Conservation (phyloP, 2,329 filamentous ascomycete genomes). For the Trichoderma oligosporum region DNA sequence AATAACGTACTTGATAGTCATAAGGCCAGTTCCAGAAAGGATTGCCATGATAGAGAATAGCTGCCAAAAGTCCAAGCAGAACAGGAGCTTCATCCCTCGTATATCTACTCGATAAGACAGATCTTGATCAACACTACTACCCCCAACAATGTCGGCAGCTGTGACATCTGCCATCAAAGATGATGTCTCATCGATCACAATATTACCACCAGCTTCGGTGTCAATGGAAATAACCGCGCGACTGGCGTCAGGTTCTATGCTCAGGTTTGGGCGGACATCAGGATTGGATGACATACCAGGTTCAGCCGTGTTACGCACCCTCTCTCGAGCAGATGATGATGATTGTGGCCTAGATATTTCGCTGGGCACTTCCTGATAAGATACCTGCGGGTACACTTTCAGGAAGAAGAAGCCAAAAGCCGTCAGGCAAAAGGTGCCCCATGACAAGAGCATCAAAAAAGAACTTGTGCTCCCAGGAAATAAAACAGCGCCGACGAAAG, state of each 20-base stretch:
- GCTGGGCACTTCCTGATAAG: conserved; percentile 55
- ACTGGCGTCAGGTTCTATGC: conserved; percentile 5
- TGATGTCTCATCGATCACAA: conserved; percentile 67
- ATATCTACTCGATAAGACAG: conserved; percentile 84
- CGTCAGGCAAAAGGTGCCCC: conserved; percentile 73
- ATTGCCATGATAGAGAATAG: conserved; percentile 83
- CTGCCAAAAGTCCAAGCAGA: conserved; percentile 81
- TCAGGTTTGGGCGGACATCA: not conserved
- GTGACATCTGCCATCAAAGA: conserved; percentile 69
- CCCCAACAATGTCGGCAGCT: conserved; percentile 48
- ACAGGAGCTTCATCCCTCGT: conserved; percentile 72
- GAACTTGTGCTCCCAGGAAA: conserved; percentile 80
- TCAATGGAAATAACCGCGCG: not conserved
- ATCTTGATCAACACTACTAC: conserved; percentile 64
- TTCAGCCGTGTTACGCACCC: conserved; percentile 8
- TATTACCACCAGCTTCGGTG: conserved; percentile 28
- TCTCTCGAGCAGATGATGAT: not conserved
- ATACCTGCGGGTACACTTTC: conserved; percentile 57
- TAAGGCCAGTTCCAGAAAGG: conserved; percentile 88
- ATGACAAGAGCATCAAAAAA: conserved; percentile 75
- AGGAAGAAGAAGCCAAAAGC: conserved; percentile 82
- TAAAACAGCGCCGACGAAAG: conserved; percentile 68
- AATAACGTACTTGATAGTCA: conserved; percentile 90
- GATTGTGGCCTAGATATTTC: conserved; percentile 22
- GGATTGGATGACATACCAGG: conserved; percentile 18